phyloP scores from a whole-genome alignment of 805 yeast genomes.

The Hanseniaspora pseudoguilliermondii region DNA sequence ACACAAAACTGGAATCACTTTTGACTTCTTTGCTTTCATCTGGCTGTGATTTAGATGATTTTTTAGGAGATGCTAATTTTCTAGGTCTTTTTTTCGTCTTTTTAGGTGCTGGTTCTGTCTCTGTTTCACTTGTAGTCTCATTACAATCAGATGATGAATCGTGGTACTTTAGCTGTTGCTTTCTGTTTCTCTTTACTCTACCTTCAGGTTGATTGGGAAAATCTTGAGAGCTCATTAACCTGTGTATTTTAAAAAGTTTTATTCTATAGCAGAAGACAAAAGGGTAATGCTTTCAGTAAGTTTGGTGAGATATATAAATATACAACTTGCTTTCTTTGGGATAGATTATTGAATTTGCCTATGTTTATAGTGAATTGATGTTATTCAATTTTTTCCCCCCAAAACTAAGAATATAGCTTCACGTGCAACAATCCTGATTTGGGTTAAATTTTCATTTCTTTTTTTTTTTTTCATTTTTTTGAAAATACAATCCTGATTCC shows the following conservation, averaged over 20 bases:
- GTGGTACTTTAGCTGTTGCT: neutral
- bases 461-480: too few species aligned
- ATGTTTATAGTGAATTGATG: too few species aligned
- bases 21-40: too few species aligned
- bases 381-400: too few species aligned
- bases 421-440: too few species aligned
- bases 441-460: too few species aligned
- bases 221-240: neutral
- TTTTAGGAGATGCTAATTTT: neutral
- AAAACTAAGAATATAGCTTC: too few species aligned
- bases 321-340: too few species aligned
- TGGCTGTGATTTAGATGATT: neutral
- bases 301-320: too few species aligned
- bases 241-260: neutral
- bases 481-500: too few species aligned
- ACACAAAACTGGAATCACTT: neutral
- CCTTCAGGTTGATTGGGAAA: neutral
- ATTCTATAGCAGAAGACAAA: neutral
- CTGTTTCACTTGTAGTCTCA: neutral
- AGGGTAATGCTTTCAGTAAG: too few species aligned
- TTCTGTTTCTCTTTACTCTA: neutral
- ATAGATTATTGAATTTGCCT: too few species aligned
- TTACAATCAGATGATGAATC: neutral
- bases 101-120: neutral
- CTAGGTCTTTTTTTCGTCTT: neutral